Evolutionary conservation across 1,139 yeast genomes (phyloP).

Genomic region (Suhomyces bribrorum): DNA sequence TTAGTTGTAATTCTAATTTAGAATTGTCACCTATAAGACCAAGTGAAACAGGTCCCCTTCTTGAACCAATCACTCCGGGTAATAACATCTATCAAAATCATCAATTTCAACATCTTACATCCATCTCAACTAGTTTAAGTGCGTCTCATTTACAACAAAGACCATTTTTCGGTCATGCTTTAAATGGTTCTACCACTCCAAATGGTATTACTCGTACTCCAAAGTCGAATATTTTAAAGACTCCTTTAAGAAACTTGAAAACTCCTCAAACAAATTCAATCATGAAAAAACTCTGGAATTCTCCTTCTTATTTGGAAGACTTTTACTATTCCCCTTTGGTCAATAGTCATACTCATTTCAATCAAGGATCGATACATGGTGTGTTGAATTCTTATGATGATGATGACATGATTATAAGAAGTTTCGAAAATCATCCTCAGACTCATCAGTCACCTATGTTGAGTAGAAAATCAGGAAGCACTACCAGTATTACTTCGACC

Average conservation of each 20-base stretch:
- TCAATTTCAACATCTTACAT: slow-evolving; percentile 17
- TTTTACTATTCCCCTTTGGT: slow-evolving; percentile 61
- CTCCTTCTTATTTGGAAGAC: slow-evolving; percentile 68
- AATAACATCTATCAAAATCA: slow-evolving; percentile 26
- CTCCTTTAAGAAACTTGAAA: slow-evolving; percentile 42
- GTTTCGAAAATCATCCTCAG: slow-evolving; percentile 36
- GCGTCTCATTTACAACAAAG: slow-evolving; percentile 5
- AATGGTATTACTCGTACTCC: slow-evolving; percentile 25
- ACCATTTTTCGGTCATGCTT: slow-evolving; percentile 17
- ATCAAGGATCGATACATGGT: slow-evolving; percentile 8
- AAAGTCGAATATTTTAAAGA: slow-evolving; percentile 32
- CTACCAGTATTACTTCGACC: slow-evolving; percentile 9
- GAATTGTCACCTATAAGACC: slow-evolving; percentile 62
- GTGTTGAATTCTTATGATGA: slow-evolving; percentile 48
- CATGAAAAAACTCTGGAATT: slow-evolving; percentile 56
- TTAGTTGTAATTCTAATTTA: slow-evolving; percentile 63
- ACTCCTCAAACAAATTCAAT: slow-evolving; percentile 48
- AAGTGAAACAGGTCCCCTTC: slow-evolving; percentile 61
- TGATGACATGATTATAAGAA: slow-evolving; percentile 55
- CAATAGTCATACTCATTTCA: slow-evolving; percentile 26
- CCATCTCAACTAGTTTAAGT: slow-evolving; percentile 2
- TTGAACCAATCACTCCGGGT: slow-evolving; percentile 59
- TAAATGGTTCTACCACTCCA: slow-evolving; percentile 10
- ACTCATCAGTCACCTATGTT: slow-evolving; percentile 18
- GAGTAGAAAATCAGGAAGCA: slow-evolving; percentile 10